Evolutionary conservation across 192 early-diverging fungal genomes (phyloP).

Genomic region (Pilaira anomala): DNA sequence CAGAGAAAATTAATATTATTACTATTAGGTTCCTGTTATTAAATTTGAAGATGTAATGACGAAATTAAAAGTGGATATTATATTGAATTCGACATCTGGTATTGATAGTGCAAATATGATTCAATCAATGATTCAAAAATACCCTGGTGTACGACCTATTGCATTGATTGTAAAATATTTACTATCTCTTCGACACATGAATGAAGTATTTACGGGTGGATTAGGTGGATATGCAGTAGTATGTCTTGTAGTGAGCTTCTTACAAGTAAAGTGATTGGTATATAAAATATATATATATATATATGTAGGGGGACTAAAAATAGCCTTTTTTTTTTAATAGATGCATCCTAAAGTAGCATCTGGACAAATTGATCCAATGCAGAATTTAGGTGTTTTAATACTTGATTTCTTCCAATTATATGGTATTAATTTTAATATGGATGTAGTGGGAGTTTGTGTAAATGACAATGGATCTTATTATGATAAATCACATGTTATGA

Average conservation of each 20-base stretch:
- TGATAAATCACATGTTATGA: not conserved
- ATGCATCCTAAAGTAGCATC: conserved; percentile 76
- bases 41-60: conserved; percentile 82
- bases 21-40: conserved; percentile 82
- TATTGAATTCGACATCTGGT: conserved; percentile 72
- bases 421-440: conserved; percentile 74
- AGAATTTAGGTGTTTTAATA: conserved; percentile 86
- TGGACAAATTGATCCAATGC: conserved; percentile 53
- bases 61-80: conserved; percentile 76
- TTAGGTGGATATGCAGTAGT: conserved; percentile 83
- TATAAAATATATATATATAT: conserved; percentile 1
- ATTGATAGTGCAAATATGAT: conserved; percentile 56
- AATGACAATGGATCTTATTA: conserved; percentile 37
- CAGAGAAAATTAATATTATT: no score
- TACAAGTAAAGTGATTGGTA: conserved; percentile 53
- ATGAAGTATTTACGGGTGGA: conserved; percentile 89
- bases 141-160: conserved; percentile 64
- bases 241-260: conserved; percentile 71
- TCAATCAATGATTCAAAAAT: conserved; percentile 51
- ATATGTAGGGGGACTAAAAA: not conserved
- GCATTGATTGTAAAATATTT: conserved; percentile 86
- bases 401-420: conserved; percentile 94
- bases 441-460: conserved; percentile 61
- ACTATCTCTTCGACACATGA: conserved; percentile 64
- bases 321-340: conserved; percentile 32